Percentiles rank a stretch among this genome's conserved stretches.
These are phyloP conservation scores for Pseudopithomyces maydicus DNA, from an alignment of 2,329 filamentous ascomycete genomes.

Conservation along the genomic window DNA sequence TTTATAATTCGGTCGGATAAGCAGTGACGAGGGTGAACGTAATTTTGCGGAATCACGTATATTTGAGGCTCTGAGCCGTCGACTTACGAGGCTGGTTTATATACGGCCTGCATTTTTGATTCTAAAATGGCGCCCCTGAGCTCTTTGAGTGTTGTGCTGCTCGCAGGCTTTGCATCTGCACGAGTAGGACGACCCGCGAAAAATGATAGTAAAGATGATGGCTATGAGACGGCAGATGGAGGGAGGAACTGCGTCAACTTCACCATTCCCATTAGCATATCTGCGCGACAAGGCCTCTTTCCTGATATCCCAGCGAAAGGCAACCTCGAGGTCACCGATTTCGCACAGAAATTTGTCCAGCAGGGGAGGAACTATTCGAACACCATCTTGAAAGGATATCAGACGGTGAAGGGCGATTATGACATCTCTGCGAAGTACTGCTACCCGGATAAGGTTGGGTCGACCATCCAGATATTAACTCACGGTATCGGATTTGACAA, in stretches of 20 bases:
- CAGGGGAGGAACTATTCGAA: conserved; percentile 58
- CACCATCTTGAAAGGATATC: conserved; percentile 53
- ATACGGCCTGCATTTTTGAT: too few species aligned
- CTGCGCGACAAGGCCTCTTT: conserved; percentile 61
- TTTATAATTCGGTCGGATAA: too few species aligned
- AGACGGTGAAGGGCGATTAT: conserved; percentile 59
- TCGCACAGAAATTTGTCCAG: conserved; percentile 57
- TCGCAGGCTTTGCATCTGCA: too few species aligned
- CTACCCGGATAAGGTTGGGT: conserved; percentile 52
- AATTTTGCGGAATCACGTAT: too few species aligned
- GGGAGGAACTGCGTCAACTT: conserved; percentile 54
- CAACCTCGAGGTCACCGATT: conserved; percentile 63
- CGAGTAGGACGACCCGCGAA: too few species aligned
- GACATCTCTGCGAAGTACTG: conserved; percentile 67
- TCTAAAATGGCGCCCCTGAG: too few species aligned
- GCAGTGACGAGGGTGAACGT: too few species aligned
- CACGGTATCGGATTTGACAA: conserved; percentile 63
- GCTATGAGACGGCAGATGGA: conserved; percentile 1
- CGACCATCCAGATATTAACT: conserved; percentile 54
- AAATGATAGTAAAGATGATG: too few species aligned
- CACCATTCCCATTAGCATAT: conserved; percentile 61
- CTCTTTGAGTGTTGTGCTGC: too few species aligned
- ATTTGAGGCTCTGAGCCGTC: too few species aligned
- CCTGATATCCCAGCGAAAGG: conserved; percentile 52
- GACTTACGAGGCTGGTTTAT: too few species aligned